A percentile compares a stretch with the other conserved stretches of the same genome.
Conservation (phyloP, 1,284 basidiomycete genomes). For the Afroboletus lepidellus region DNA sequence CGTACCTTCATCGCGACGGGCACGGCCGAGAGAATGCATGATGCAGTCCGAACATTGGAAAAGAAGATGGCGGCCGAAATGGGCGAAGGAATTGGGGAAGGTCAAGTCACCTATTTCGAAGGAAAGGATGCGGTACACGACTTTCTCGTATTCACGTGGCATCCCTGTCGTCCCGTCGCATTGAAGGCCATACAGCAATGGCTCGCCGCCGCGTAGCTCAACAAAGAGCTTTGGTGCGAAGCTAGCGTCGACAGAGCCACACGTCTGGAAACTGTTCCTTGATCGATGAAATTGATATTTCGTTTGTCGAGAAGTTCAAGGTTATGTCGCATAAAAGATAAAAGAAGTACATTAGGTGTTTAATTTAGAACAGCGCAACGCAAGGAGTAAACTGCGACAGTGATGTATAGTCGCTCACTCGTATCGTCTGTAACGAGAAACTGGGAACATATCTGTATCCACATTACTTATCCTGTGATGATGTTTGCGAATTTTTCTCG, state of each 20-base stretch:
- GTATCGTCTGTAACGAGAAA: neutral
- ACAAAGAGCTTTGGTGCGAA: neutral
- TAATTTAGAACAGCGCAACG: too few relatives aligned
- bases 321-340: neutral
- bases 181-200: constrained; percentile 53
- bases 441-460: constrained; percentile 26
- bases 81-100: constrained; percentile 34
- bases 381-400: too few relatives aligned
- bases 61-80: constrained; percentile 41
- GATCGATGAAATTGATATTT: neutral
- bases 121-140: constrained; percentile 54
- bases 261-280: neutral
- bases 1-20: constrained; percentile 36
- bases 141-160: constrained; percentile 47
- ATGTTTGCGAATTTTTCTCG: constrained; percentile 14
- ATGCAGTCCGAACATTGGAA: constrained; percentile 30
- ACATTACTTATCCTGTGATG: constrained; percentile 49
- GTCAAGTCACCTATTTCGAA: constrained; percentile 47
- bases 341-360: neutral
- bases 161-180: constrained; percentile 44
- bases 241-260: neutral
- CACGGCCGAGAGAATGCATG: constrained; percentile 34
- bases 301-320: too few relatives aligned
- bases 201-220: constrained; percentile 1
- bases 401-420: too few relatives aligned